phyloP scores from a whole-genome alignment of 148 eudicot genomes.

The Pharnaceum exiguum region DNA sequence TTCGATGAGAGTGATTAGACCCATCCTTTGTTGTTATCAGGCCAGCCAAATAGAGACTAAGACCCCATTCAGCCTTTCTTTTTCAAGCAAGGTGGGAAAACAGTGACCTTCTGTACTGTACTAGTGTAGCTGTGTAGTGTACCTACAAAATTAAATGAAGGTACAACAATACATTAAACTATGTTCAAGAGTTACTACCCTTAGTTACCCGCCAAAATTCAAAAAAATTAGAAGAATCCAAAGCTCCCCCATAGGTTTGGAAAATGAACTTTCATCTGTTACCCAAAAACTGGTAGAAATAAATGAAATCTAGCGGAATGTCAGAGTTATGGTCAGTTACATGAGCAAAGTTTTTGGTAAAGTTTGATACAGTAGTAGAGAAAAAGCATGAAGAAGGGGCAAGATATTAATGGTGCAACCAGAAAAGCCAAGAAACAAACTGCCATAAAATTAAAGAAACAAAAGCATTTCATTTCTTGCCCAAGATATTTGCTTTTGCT shows the following conservation, averaged over 20 bases:
- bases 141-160: not conserved
- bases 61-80: not conserved
- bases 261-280: not conserved
- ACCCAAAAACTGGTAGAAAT: conserved; percentile 1
- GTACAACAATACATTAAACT: not conserved
- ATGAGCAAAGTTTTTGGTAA: not conserved
- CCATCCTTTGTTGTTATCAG: conserved; percentile 12
- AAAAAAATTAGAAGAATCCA: conserved; percentile 3
- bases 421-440: not conserved
- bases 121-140: not conserved
- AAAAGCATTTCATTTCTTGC: too few relatives aligned
- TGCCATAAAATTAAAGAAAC: not conserved
- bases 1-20: conserved; percentile 7
- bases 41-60: not conserved
- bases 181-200: not conserved
- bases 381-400: not conserved
- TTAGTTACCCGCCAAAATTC: conserved; percentile 10
- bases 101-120: conserved; percentile 3
- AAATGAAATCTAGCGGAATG: conserved; percentile 19
- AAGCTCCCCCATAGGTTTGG: not conserved
- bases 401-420: not conserved
- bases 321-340: not conserved
- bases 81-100: conserved; percentile 11
- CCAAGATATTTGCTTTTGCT: not conserved
- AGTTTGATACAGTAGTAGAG: conserved; percentile 1